phyloP scores from a whole-genome alignment of 2,329 filamentous ascomycete genomes.

The Calycina marina region DNA sequence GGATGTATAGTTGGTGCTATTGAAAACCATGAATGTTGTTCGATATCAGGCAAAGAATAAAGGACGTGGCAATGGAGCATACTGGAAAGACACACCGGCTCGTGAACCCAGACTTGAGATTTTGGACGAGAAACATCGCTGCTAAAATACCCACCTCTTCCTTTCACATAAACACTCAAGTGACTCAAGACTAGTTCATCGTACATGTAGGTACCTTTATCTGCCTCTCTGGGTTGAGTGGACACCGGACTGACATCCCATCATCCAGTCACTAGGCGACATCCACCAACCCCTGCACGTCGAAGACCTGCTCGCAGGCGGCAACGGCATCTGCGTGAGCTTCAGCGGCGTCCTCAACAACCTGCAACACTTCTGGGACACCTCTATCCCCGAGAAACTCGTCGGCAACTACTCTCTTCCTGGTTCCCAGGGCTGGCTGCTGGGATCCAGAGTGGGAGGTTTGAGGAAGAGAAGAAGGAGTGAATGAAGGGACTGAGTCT shows the following conservation, averaged over 20 bases:
- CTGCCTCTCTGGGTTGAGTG: not conserved
- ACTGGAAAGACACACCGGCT: slow-evolving; percentile 18
- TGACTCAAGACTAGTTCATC: slow-evolving; percentile 16
- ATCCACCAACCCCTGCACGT: slow-evolving; percentile 56
- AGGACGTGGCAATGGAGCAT: not conserved
- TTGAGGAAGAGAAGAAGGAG: slow-evolving; percentile 29
- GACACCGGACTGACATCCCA: slow-evolving; percentile 26
- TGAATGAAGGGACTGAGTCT: slow-evolving; percentile 47
- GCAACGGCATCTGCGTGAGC: slow-evolving; percentile 51
- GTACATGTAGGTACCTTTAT: slow-evolving; percentile 19
- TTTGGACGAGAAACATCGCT: slow-evolving; percentile 37
- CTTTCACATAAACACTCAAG: not conserved
- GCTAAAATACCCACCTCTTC: slow-evolving; percentile 30
- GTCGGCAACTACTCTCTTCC: slow-evolving; percentile 38
- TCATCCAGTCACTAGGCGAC: slow-evolving; percentile 49
- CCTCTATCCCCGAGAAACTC: slow-evolving; percentile 49
- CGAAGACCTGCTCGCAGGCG: slow-evolving; percentile 48
- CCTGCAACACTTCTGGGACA: slow-evolving; percentile 62
- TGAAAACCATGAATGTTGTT: slow-evolving; percentile 18
- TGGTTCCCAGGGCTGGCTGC: slow-evolving; percentile 43
- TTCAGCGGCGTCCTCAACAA: slow-evolving; percentile 46
- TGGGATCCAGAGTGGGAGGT: slow-evolving; percentile 42
- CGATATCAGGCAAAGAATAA: not conserved
- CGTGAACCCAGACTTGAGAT: slow-evolving; percentile 23
- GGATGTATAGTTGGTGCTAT: slow-evolving; percentile 44